phyloP scores from a whole-genome alignment of 257 asterid genomes.

The Fraxinus americana region DNA sequence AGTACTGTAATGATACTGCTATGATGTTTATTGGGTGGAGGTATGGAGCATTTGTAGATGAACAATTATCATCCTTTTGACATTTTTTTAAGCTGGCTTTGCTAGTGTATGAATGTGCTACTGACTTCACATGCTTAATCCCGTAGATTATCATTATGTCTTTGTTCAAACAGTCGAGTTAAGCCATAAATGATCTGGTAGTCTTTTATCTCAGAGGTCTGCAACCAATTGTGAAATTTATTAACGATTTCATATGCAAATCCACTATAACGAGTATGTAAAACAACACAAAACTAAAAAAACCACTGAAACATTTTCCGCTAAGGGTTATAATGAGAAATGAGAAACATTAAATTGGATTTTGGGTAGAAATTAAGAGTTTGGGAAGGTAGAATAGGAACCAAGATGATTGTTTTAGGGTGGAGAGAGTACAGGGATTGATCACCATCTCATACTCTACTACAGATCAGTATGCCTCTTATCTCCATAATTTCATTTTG shows the following conservation, averaged over 20 bases:
- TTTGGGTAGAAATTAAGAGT: background rate
- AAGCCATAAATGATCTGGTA: background rate
- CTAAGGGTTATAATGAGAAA: conserved; percentile 5
- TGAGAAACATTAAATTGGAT: conserved; percentile 9
- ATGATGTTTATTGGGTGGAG: background rate
- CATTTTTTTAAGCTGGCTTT: background rate
- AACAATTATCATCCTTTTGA: background rate
- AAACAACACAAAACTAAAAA: background rate
- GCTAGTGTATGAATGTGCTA: background rate
- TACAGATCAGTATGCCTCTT: conserved; percentile 15
- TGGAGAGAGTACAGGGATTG: background rate
- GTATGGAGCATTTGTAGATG: too few species aligned
- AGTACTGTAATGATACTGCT: background rate
- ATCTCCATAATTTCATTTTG: background rate
- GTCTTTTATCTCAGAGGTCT: background rate
- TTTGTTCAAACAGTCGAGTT: background rate
- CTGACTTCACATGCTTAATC: background rate
- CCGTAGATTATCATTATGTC: background rate
- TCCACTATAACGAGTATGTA: background rate
- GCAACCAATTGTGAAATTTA: background rate
- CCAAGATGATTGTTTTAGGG: background rate
- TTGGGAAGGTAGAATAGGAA: background rate
- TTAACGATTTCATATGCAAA: background rate
- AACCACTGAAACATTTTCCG: background rate
- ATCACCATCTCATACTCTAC: background rate